Evolutionary conservation across 2,329 filamentous ascomycete species (phyloP), one percentile per base, ranked within the genome.

Genomic region (Alternaria angustiovoidea): DNA sequence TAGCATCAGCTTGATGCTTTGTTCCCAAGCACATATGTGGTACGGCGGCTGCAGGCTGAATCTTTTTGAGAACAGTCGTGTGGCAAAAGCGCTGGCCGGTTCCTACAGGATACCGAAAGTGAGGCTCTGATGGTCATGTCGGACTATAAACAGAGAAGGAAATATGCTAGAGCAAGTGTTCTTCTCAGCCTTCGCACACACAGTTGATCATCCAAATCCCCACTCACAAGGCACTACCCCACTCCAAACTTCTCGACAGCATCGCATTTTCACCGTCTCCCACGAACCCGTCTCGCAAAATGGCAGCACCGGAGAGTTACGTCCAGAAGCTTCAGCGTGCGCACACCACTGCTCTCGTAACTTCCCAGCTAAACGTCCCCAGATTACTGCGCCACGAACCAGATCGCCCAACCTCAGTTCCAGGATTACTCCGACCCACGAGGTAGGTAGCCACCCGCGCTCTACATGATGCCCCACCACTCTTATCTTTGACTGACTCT

Each of bases 391-490:
- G 68, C 68, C 39, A 66, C 67, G 24, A 73, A 77, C 44, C 69
- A 72, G 58, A 73, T 77, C 54, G 75, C 75, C 39, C 73, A 75
- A 57, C 74, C 74, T 43, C 75, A 75, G 47, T 77, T 73, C 63
- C 75, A 76, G 61, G 75, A 77, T 59, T 77, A 76, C 63, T 76
- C 73, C 32, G 75, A 77, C 54, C 75, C 75, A 54, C 67, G 75
- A 75, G 75, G 75, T 76, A 65, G 43, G 71, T 57, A 63, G 24
- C n/a, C 30, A 9, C 26, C 22, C 44, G 47, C 16, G 46, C 43
- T 42, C 42, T n/a, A 32, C 49, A 38, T 46, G 34, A 22, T 26
- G 38, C 43, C 34, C 48, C 30, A 46, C 36, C 20, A 3, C 12
- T 44, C 18, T 18, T 11, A 14, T 16, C 20, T 39, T 43, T 26